Evolutionary conservation across 2,329 filamentous ascomycete genomes (phyloP).

Genomic region (Teratosphaeria destructans): DNA sequence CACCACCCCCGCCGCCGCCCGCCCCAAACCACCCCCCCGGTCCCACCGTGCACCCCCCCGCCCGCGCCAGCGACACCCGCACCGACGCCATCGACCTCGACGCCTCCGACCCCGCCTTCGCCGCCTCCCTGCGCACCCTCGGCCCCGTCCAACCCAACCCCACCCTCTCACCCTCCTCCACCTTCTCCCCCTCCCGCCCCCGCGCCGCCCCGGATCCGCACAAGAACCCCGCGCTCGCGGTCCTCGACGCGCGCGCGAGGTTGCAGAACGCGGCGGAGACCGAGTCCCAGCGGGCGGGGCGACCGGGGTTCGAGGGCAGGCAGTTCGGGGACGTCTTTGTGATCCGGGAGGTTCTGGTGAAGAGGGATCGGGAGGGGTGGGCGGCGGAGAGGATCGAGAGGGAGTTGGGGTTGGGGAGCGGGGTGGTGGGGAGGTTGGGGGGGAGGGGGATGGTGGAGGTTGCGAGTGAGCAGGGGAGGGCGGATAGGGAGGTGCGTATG

Average conservation of each 20-base stretch:
- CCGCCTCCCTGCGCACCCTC: slow-evolving; percentile 64
- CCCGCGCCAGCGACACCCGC: slow-evolving; percentile 28
- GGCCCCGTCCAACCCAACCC: slow-evolving; percentile 50
- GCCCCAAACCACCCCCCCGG: slow-evolving; percentile 25
- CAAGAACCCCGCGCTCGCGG: slow-evolving; percentile 45
- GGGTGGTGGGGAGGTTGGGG: slow-evolving; percentile 24
- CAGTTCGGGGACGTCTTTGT: slow-evolving; percentile 36
- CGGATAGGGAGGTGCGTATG: slow-evolving; percentile 20
- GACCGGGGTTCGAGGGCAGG: slow-evolving; percentile 31
- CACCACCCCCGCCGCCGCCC: slow-evolving; percentile 9
- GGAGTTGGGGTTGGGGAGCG: slow-evolving; percentile 24
- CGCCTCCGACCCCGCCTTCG: slow-evolving; percentile 54
- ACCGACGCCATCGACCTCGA: slow-evolving; percentile 48
- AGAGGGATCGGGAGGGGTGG: slow-evolving; percentile 23
- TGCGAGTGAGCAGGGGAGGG: slow-evolving; percentile 20
- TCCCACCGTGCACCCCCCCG: slow-evolving; percentile 31
- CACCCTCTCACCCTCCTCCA: slow-evolving; percentile 45
- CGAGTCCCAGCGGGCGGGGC: slow-evolving; percentile 39
- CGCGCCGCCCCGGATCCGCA: slow-evolving; percentile 23
- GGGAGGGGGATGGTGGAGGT: slow-evolving; percentile 20
- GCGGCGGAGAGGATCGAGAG: slow-evolving; percentile 23
- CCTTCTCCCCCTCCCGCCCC: slow-evolving; percentile 30
- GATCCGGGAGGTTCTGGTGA: slow-evolving; percentile 26
- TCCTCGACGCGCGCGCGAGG: slow-evolving; percentile 42
- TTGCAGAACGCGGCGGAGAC: slow-evolving; percentile 43